These are phyloP conservation scores for Scleroderma bovista DNA, from an alignment of 768 basidiomycete species.

Conservation along the genomic window DNA sequence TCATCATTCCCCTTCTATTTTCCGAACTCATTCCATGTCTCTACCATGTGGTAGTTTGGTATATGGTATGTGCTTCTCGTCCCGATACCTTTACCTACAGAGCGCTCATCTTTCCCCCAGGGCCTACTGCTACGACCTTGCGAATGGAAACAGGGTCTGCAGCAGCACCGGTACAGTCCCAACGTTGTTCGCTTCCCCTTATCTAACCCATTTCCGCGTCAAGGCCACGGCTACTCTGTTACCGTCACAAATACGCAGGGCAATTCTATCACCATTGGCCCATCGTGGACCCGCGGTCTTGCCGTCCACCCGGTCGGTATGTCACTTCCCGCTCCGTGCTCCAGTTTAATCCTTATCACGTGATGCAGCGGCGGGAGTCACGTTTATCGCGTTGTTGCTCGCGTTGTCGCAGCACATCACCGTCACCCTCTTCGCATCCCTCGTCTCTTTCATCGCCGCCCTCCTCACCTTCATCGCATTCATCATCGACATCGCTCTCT, in stretches of 20 bases:
- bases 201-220: not conserved
- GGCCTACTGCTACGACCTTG: constrained; percentile 54
- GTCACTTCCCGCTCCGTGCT: constrained; percentile 19
- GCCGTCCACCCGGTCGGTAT: constrained; percentile 72
- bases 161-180: constrained; percentile 34
- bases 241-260: constrained; percentile 31
- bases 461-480: constrained; percentile 66
- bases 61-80: constrained; percentile 52
- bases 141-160: constrained; percentile 39
- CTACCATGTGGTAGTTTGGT: constrained; percentile 72
- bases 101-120: constrained; percentile 30
- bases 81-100: not conserved
- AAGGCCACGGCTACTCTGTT: constrained; percentile 55
- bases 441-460: constrained; percentile 63
- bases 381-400: constrained; percentile 58
- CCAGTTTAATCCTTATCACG: constrained; percentile 4
- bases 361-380: constrained; percentile 41
- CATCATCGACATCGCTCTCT: constrained; percentile 72
- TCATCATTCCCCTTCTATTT: not conserved
- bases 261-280: constrained; percentile 36
- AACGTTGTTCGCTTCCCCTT: not conserved
- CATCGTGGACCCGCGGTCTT: constrained; percentile 69
- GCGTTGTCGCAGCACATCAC: constrained; percentile 55
- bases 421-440: constrained; percentile 37
- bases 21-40: not conserved